Base-by-base conservation (phyloP, 148 eudicot genomes). In the Cornus florida region DNA sequence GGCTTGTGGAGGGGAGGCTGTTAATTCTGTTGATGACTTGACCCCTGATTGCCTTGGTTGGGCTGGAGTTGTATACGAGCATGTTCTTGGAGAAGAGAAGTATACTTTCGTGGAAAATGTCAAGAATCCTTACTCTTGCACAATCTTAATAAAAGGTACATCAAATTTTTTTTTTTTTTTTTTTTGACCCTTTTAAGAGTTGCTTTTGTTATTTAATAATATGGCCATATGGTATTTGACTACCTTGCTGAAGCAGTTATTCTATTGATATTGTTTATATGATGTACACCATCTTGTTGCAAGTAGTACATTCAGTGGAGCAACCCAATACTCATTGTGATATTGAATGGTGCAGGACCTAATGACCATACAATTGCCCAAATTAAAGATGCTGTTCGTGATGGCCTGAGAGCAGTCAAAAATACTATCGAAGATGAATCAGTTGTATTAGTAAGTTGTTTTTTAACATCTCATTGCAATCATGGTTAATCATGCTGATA, bases 361-460 rank as follows among this genome's bases (percentile, higher is more conserved):
- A 95, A 95, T 86, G 99, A 95, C 80, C 99, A 95, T 82, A 95
- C 97, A 65, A 95, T 95, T 86, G 99, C 99, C 14, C 99, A 95
- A 81, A 95, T 95, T 76, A 95, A 95, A 90, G 99, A 95, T 84
- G 99, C 99, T 71, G 91, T 95, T 78, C 97, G 99, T 85, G 99
- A 95, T 88, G 99, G 99, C 48, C 90, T 95, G 48, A 91, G 99
- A 87, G 86, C 93, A 64, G 99, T 95, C 23, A 95, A 95, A 84
- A 95, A 95, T 78, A 95, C 99, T 24, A 78, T 95, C 50, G 99
- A 95, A 83, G 99, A 95, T 86, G 97, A 93, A 88, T 87, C 97
- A 70, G 92, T 93, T 78, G 85, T 95, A 67, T 84, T 92, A 69
- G 98, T 93, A 83, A 84, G 91, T 81, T 75, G 24, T 67, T 43